Conservation (phyloP, 768 basidiomycete species). For the Kwoniella botswanensis region DNA sequence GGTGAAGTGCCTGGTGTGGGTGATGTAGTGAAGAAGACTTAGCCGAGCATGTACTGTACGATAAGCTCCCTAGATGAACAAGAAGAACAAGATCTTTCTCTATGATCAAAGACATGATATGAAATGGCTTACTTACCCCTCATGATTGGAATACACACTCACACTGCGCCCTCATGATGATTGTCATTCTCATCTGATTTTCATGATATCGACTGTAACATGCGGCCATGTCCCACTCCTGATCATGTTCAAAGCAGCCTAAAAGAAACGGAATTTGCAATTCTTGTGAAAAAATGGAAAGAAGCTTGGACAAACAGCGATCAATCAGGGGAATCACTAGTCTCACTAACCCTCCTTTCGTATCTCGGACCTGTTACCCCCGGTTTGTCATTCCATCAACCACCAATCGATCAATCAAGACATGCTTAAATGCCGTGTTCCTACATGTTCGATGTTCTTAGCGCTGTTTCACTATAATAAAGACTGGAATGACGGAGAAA, state of each 20-base stretch:
- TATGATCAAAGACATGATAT: background rate
- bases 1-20: constrained; percentile 19
- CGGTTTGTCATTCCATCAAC: background rate
- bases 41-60: background rate
- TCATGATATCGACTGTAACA: too few relatives aligned
- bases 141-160: background rate
- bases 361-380: background rate
- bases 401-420: background rate
- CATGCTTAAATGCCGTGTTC: background rate
- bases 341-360: background rate
- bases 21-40: constrained; percentile 10
- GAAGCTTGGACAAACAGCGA: constrained; percentile 1
- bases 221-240: background rate
- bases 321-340: background rate
- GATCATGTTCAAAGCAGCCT: background rate
- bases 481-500: too few relatives aligned
- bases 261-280: background rate
- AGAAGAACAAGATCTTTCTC: background rate
- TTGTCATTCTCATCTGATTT: too few relatives aligned
- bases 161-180: background rate
- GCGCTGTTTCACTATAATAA: too few relatives aligned
- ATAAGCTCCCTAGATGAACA: background rate
- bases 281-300: background rate
- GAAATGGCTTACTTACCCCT: background rate
- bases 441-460: too few relatives aligned